Evolutionary conservation across 1,284 basidiomycete species (phyloP).

Genomic region (Irpex sp.): DNA sequence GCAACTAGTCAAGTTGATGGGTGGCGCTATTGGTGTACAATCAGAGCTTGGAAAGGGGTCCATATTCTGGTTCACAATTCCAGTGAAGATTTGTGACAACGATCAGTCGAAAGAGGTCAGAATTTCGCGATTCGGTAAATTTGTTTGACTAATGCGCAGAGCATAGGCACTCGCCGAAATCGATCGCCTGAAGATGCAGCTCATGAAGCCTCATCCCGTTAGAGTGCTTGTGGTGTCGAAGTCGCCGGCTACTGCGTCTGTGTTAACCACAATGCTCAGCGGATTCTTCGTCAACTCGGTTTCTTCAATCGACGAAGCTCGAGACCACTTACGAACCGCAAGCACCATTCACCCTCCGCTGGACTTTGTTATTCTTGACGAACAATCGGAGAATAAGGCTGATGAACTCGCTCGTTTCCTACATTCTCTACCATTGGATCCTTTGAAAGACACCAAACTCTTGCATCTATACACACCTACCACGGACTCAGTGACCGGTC

Average conservation of each 20-base stretch:
- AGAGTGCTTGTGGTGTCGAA: slow-evolving; percentile 52
- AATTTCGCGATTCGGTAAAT: neutral
- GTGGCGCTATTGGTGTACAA: slow-evolving; percentile 61
- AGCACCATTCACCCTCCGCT: slow-evolving; percentile 31
- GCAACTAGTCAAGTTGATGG: slow-evolving; percentile 68
- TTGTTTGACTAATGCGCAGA: neutral
- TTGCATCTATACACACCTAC: slow-evolving; percentile 69
- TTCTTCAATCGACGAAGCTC: slow-evolving; percentile 40
- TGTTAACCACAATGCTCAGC: slow-evolving; percentile 50
- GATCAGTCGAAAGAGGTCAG: slow-evolving; percentile 48
- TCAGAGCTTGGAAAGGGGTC: slow-evolving; percentile 60
- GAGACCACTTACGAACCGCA: slow-evolving; percentile 34
- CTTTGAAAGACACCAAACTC: slow-evolving; percentile 51
- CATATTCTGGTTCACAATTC: slow-evolving; percentile 66
- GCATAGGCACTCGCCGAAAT: slow-evolving; percentile 41
- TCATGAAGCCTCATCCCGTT: slow-evolving; percentile 42
- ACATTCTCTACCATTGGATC: slow-evolving; percentile 30
- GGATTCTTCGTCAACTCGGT: slow-evolving; percentile 45
- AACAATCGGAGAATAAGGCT: slow-evolving; percentile 52
- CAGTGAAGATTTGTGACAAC: slow-evolving; percentile 50
- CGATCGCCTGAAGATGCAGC: slow-evolving; percentile 34
- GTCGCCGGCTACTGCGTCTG: slow-evolving; percentile 49
- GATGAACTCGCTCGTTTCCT: slow-evolving; percentile 48
- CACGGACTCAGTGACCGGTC: slow-evolving; percentile 44
- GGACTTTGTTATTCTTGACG: slow-evolving; percentile 62